Evolutionary conservation across 345 rosid genomes (phyloP), one percentile per base, ranked within the genome.

Genomic region (Garcia nutans): DNA sequence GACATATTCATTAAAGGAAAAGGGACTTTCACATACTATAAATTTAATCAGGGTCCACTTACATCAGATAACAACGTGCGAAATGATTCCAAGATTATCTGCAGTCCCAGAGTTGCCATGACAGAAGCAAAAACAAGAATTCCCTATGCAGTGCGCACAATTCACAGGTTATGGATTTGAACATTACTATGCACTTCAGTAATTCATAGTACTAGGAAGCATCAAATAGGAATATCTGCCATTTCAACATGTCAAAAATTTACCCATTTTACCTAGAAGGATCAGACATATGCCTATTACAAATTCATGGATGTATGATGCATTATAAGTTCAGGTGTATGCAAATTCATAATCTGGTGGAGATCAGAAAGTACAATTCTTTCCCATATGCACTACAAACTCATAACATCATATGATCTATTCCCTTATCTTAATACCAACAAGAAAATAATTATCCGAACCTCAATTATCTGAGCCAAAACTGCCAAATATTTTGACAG

Each of bases 61-160:
- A 94, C 98, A 82, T 84, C 88, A 44, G 94, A 93, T 54, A 88
- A 7, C 87, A 96, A 80, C 15, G 91, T 86, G 60, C 87, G 97
- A 9, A 85, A 44, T 26, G 98, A 96, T 86, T 96, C 99, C 91
- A 93, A 79, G 80, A 96, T 96, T 72, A 96, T 96, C 84, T 96
- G 98, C 84, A 96, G 85, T 62, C 99, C 99, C 74, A 96, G 92
- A 77, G 99, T 96, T 68, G 99, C 99, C 99, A 96, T 96, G 68
- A 93, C 98, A 69, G 98, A 96, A 74, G 99, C 99, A 87, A 96
- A 96, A 66, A 96, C 99, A 74, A 96, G 97, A 83, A 96, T 92
- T 57, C 99, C 99, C 99, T 96, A 89, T 80, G 68, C 11, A 82
- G 52, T 96, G 90, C 80, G 68, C 11, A 82, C 52, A 66, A 76